Conservation (phyloP, 139 green algal species). For the Volvox reticuliferus region DNA sequence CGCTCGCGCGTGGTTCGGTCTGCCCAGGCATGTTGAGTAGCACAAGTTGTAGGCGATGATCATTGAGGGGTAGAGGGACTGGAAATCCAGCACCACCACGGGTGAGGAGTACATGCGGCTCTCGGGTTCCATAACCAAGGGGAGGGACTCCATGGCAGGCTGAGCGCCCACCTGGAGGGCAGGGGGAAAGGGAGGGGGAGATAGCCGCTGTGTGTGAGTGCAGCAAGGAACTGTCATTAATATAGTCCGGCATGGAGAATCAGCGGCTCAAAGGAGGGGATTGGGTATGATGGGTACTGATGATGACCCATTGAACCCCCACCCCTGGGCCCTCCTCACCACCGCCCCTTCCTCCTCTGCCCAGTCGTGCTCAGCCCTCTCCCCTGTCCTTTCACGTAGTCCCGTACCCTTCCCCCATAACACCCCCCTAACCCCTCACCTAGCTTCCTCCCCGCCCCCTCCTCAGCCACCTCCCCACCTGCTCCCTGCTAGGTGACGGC, state of each 20-base stretch:
- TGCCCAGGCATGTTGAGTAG: conserved; percentile 92
- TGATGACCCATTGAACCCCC: too few relatives aligned
- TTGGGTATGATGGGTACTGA: too few relatives aligned
- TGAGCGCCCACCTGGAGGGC: conserved; percentile 81
- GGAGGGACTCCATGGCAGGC: conserved; percentile 93
- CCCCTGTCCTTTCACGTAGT: too few relatives aligned
- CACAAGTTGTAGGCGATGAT: conserved; percentile 99
- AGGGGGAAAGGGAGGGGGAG: neutral
- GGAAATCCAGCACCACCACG: conserved; percentile 97
- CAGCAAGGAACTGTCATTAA: too few relatives aligned
- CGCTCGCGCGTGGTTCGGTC: conserved; percentile 67
- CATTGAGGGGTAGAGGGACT: conserved; percentile 95
- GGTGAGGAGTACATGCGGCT: conserved; percentile 86
- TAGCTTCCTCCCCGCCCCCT: neutral
- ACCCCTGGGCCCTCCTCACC: too few relatives aligned
- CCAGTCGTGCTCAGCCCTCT: neutral
- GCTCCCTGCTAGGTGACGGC: conserved; percentile 79
- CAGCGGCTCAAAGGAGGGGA: too few relatives aligned
- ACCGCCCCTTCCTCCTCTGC: neutral
- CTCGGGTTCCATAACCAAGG: conserved; percentile 98
- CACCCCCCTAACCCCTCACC: neutral
- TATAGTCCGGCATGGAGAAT: too few relatives aligned
- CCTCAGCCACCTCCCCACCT: conserved; percentile 64
- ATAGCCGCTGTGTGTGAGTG: neutral
- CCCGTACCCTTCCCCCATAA: too few relatives aligned